Evolutionary conservation across 371 early-diverging fungal species (phyloP).

Genomic region (Mortierella sp.): DNA sequence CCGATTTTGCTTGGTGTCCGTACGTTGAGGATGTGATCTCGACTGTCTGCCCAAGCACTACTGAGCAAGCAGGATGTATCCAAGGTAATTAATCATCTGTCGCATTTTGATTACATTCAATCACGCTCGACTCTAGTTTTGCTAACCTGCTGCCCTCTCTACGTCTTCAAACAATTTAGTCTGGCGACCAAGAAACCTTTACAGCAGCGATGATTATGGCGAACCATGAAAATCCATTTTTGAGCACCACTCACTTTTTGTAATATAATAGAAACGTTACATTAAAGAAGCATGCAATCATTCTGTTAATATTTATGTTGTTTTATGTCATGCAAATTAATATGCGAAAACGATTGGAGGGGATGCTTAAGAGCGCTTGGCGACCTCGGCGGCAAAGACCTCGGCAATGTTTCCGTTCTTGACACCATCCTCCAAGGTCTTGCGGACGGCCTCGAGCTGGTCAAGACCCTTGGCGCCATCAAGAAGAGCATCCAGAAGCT

Average conservation of each 20-base stretch:
- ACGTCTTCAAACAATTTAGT: no score
- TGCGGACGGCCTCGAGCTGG: slow-evolving; percentile 68
- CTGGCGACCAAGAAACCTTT: slow-evolving; percentile 49
- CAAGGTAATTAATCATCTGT: slow-evolving; percentile 26
- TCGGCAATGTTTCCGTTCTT: slow-evolving; percentile 67
- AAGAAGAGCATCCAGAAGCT: slow-evolving; percentile 78
- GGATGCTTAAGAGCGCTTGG: slow-evolving; percentile 38
- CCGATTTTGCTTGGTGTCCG: slow-evolving; percentile 50
- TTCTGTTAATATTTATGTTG: not conserved
- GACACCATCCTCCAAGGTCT: slow-evolving; percentile 68
- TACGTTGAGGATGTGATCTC: slow-evolving; percentile 42
- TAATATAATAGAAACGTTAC: no score
- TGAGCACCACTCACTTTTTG: no score
- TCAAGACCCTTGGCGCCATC: slow-evolving; percentile 75
- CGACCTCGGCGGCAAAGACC: slow-evolving; percentile 64
- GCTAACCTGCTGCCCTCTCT: no score
- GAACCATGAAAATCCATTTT: slow-evolving; percentile 26
- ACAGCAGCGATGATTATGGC: slow-evolving; percentile 24
- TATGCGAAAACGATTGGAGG: not conserved
- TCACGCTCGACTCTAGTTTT: no score
- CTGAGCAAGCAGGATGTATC: slow-evolving; percentile 16
- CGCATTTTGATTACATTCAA: no score
- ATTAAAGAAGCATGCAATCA: no score
- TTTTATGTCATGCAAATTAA: not conserved
- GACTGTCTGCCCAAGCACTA: slow-evolving; percentile 28